phyloP scores from a whole-genome alignment of 192 early-diverging fungal species.

The Blastocladiella britannica region DNA sequence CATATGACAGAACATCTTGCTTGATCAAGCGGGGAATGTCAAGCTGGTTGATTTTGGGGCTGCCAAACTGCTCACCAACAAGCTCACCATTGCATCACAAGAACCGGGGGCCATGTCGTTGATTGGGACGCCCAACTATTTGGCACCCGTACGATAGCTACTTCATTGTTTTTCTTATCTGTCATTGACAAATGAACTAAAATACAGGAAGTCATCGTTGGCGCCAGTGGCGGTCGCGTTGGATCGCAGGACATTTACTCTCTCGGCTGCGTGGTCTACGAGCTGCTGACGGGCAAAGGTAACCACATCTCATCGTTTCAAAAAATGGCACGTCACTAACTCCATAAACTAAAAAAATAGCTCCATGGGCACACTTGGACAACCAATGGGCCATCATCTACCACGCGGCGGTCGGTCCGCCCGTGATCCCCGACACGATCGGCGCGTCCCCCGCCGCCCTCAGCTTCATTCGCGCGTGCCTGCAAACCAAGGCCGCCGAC shows the following conservation, averaged over 20 bases:
- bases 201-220: slow-evolving; percentile 66
- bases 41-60: slow-evolving; percentile 84
- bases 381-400: slow-evolving; percentile 94
- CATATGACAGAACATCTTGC: slow-evolving; percentile 41
- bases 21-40: slow-evolving; percentile 53
- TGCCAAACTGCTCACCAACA: slow-evolving; percentile 61
- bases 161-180: too few relatives aligned
- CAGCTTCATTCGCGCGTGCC: slow-evolving; percentile 57
- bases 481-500: slow-evolving; percentile 40
- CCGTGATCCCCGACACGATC: slow-evolving; percentile 49
- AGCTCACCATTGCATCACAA: slow-evolving; percentile 35
- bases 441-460: slow-evolving; percentile 45
- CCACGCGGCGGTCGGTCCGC: slow-evolving; percentile 54
- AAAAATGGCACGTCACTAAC: too few relatives aligned
- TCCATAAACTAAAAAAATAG: neutral
- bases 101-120: slow-evolving; percentile 21
- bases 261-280: slow-evolving; percentile 70
- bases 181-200: too few relatives aligned
- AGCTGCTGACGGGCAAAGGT: slow-evolving; percentile 66
- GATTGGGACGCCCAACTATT: slow-evolving; percentile 28
- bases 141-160: neutral
- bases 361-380: slow-evolving; percentile 69
- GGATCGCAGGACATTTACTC: slow-evolving; percentile 86
- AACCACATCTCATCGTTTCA: too few relatives aligned
- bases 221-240: slow-evolving; percentile 45